Percentiles rank a stretch among this genome's conserved stretches.
phyloP scores from a whole-genome alignment of 2,329 filamentous ascomycete genomes.

The Alternaria rosae region DNA sequence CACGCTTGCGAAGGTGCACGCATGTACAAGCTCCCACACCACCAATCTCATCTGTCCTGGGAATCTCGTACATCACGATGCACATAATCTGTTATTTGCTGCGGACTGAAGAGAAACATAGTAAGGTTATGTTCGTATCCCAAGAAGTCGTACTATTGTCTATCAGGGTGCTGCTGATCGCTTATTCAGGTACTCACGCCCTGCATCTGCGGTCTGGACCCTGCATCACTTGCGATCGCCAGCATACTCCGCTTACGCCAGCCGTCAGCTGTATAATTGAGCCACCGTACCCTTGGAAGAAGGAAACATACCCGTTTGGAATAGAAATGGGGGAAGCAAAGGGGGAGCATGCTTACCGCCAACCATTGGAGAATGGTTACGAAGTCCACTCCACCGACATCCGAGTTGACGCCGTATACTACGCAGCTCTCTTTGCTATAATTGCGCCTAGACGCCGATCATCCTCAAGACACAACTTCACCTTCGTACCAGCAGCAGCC shows the following conservation, averaged over 20 bases:
- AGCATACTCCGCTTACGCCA: neutral
- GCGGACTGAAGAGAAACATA: neutral
- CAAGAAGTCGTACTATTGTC: neutral
- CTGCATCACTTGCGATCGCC: neutral
- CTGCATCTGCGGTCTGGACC: neutral
- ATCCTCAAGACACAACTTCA: neutral
- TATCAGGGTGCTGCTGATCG: conserved; percentile 8
- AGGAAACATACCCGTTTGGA: neutral
- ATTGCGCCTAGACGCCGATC: no score
- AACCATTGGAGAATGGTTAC: no score
- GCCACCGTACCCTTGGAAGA: no score
- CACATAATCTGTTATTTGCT: neutral
- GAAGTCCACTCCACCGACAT: no score
- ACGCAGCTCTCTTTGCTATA: no score
- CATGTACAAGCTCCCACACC: neutral
- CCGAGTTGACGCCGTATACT: no score
- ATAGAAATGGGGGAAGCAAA: neutral
- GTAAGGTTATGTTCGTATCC: neutral
- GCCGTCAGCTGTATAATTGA: neutral
- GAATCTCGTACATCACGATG: neutral
- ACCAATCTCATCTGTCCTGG: neutral
- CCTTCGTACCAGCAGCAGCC: neutral
- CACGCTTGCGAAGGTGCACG: neutral
- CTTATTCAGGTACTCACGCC: conserved; percentile 12
- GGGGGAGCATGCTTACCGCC: neutral